Evolutionary conservation across 345 rosid genomes (phyloP), one percentile per base, ranked within the genome.

Genomic region (Dovyalis caffra): DNA sequence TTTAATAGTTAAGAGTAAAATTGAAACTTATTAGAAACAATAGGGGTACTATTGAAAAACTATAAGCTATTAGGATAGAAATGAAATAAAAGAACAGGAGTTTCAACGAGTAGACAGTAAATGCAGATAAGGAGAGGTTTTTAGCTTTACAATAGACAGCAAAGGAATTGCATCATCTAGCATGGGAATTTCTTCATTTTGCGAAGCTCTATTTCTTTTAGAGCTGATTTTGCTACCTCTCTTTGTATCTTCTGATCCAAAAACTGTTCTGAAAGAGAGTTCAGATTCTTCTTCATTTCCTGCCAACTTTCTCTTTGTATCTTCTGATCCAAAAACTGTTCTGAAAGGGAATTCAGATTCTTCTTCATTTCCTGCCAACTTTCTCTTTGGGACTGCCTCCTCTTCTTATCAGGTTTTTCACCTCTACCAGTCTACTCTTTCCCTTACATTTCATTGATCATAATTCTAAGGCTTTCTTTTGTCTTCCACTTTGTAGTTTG

Each of bases 331-430:
- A n/a, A n/a, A n/a, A n/a, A n/a, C n/a, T n/a, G n/a, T n/a, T n/a
- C n/a, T n/a, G n/a, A 4, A 57, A 45, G 34, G 26, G 9, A 69
- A n/a, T 32, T 70, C 51, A 20, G 40, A 25, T 8, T 37, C 62
- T 15, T 43, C 74, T 33, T 38, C 78, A n/a, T 45, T 45, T 8
- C 78, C 84, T 25, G 14, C 74, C 37, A 51, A 74, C 60, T 77
- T 81, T 64, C 78, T 81, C 56, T 70, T 81, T 23, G 84, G 81
- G 31, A 70, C 70, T 21, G 81, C 84, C 23, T 77, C 84, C 60
- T 77, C 81, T 67, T 68, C 81, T 43, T 77, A 77, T 34, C 84
- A 81, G 81, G 81, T 77, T 58, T 66, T 29, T 25, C 38, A 40
- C 33, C 28, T 73, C 29, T 33, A 23, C 33, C 25, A 3, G 1